Conservation (phyloP, 2,329 filamentous ascomycete species). For the Botryotinia globosa region DNA sequence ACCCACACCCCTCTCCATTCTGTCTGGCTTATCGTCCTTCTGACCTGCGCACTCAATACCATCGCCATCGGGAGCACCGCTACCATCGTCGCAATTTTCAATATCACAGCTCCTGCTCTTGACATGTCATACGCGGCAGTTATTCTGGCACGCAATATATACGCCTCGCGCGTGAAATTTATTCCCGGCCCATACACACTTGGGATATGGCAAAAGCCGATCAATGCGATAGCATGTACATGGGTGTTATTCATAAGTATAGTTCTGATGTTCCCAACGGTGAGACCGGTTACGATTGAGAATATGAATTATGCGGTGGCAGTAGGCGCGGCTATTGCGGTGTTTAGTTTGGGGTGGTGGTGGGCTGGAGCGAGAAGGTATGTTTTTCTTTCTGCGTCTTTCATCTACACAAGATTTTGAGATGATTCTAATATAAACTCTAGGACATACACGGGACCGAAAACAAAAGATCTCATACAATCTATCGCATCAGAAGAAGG, state of each 20-base stretch:
- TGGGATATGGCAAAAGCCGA: conserved; percentile 51
- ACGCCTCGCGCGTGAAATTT: conserved; percentile 30
- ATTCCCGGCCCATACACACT: conserved; percentile 53
- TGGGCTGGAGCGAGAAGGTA: conserved; percentile 36
- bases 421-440: background rate
- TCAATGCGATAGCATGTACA: conserved; percentile 55
- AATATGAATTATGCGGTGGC: conserved; percentile 53
- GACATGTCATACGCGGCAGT: conserved; percentile 58
- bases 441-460: conserved; percentile 19
- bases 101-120: conserved; percentile 50
- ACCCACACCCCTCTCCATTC: conserved; percentile 61
- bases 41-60: conserved; percentile 51
- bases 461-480: conserved; percentile 19
- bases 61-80: conserved; percentile 51
- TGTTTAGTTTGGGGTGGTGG: conserved; percentile 52
- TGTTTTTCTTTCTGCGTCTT: background rate
- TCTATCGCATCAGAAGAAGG: conserved; percentile 4
- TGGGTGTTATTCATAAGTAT: conserved; percentile 63
- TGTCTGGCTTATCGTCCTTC: conserved; percentile 61
- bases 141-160: conserved; percentile 46
- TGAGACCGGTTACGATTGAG: conserved; percentile 45
- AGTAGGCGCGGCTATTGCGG: conserved; percentile 46
- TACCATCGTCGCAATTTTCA: conserved; percentile 53
- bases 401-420: background rate
- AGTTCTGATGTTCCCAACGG: conserved; percentile 54